Conservation (phyloP, 176 grass and related monocot species). For the Aechmea fasciata region DNA sequence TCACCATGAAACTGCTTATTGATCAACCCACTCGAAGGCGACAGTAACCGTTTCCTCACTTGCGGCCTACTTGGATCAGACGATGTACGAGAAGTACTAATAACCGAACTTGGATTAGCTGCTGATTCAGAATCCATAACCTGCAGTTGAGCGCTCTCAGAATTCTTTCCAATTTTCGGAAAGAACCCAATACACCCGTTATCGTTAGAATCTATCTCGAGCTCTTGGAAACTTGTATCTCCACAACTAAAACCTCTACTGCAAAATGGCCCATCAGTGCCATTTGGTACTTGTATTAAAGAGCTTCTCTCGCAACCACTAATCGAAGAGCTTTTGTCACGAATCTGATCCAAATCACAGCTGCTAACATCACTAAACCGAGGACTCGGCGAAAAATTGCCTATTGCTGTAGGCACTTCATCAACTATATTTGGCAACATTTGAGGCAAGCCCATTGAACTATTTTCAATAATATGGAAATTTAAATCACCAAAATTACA, state of each 20-base stretch:
- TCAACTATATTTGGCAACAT: conserved; percentile 21
- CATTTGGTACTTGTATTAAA: conserved; percentile 15
- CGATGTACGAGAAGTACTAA: conserved; percentile 21
- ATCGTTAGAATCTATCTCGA: conserved; percentile 38
- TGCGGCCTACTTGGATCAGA: conserved; percentile 29
- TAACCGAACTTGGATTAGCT: not conserved
- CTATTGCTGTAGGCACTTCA: conserved; percentile 28
- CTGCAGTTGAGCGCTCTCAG: conserved; percentile 41
- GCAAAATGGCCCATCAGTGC: conserved; percentile 20
- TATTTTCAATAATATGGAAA: not conserved
- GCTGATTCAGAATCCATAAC: conserved; percentile 72
- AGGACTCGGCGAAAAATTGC: conserved; percentile 31
- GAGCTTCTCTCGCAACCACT: conserved; percentile 35
- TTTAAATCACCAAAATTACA: not conserved
- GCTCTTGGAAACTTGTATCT: conserved; percentile 22
- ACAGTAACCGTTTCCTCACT: conserved; percentile 68
- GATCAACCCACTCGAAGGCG: conserved; percentile 51
- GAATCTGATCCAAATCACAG: conserved; percentile 24
- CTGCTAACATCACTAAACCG: conserved; percentile 6
- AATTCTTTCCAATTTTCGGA: conserved; percentile 19
- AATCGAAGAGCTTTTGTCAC: conserved; percentile 24
- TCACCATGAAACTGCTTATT: conserved; percentile 49
- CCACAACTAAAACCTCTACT: conserved; percentile 14
- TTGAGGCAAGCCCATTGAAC: conserved; percentile 75
- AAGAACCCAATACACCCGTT: conserved; percentile 21